These are phyloP conservation scores for Vanrija humicola DNA, from an alignment of 1,284 basidiomycete genomes.

Conservation along the genomic window DNA sequence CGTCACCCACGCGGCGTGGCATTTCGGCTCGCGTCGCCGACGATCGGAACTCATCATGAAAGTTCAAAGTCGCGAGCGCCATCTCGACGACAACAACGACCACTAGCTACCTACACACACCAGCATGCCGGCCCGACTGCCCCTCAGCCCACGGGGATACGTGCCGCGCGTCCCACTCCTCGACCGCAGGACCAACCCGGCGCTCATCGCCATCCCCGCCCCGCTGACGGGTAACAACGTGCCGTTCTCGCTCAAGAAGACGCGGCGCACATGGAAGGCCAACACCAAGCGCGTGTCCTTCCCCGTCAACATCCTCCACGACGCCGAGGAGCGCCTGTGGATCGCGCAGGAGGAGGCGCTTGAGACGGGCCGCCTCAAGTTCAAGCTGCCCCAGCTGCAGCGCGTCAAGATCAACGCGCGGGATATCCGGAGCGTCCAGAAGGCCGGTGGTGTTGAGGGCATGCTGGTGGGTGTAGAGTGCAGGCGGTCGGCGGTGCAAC, in stretches of 20 bases:
- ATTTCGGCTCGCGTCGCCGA: no score
- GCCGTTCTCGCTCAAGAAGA: conserved; percentile 85
- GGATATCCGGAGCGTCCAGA: conserved; percentile 38
- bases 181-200: conserved; percentile 27
- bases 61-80: not conserved
- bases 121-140: conserved; percentile 11
- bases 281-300: conserved; percentile 61
- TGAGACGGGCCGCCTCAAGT: not conserved
- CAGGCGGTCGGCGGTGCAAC: not conserved
- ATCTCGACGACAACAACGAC: conserved; percentile 1
- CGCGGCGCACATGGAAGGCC: conserved; percentile 82
- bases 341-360: not conserved
- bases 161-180: conserved; percentile 13
- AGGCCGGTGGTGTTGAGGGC: conserved; percentile 48
- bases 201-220: conserved; percentile 40
- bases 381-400: conserved; percentile 18
- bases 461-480: conserved; percentile 34
- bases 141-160: not conserved
- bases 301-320: conserved; percentile 30
- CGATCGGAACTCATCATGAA: not conserved
- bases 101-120: not conserved
- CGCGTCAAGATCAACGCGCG: conserved; percentile 40
- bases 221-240: conserved; percentile 70
- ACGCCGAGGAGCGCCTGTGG: conserved; percentile 2
- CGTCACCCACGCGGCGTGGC: no score